Conservation (phyloP, 1,139 yeast species). For the Suhomyces maxii region DNA sequence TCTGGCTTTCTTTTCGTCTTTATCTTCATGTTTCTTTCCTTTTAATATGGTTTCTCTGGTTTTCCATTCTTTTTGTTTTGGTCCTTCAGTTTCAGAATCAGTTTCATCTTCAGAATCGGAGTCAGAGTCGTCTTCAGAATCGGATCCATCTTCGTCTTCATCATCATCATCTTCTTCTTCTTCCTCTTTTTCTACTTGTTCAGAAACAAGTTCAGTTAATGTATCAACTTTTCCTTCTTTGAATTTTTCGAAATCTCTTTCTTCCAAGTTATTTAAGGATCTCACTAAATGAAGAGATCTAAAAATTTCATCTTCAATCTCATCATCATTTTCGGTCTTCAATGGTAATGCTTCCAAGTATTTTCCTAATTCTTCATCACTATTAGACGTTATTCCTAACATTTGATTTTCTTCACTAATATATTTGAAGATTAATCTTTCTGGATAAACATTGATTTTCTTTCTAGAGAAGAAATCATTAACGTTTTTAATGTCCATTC, state of each 20-base stretch:
- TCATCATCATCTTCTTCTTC: slow-evolving; percentile 16
- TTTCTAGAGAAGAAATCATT: slow-evolving; percentile 78
- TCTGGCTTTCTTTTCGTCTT: slow-evolving; percentile 79
- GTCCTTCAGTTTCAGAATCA: slow-evolving; percentile 27
- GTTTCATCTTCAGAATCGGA: slow-evolving; percentile 34
- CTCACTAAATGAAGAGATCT: slow-evolving; percentile 84
- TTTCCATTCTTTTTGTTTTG: slow-evolving; percentile 39
- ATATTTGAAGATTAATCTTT: slow-evolving; percentile 75
- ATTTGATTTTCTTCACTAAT: slow-evolving; percentile 50
- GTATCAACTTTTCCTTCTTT: slow-evolving; percentile 80
- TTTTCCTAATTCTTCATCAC: slow-evolving; percentile 38
- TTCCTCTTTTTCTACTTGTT: slow-evolving; percentile 17
- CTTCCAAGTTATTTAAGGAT: slow-evolving; percentile 70
- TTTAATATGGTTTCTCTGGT: slow-evolving; percentile 44
- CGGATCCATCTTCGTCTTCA: slow-evolving; percentile 29
- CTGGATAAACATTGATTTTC: slow-evolving; percentile 77
- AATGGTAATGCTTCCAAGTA: slow-evolving; percentile 50
- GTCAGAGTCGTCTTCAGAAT: slow-evolving; percentile 20
- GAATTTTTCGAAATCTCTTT: slow-evolving; percentile 83
- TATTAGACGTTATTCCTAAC: slow-evolving; percentile 37
- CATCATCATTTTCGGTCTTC: slow-evolving; percentile 55
- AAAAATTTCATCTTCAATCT: slow-evolving; percentile 78
- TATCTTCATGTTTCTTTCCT: slow-evolving; percentile 81
- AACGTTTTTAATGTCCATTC: slow-evolving; percentile 97
- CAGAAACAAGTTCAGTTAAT: slow-evolving; percentile 56